These are phyloP conservation scores for Lantana camara DNA, from an alignment of 257 asterid species.

Conservation along the genomic window DNA sequence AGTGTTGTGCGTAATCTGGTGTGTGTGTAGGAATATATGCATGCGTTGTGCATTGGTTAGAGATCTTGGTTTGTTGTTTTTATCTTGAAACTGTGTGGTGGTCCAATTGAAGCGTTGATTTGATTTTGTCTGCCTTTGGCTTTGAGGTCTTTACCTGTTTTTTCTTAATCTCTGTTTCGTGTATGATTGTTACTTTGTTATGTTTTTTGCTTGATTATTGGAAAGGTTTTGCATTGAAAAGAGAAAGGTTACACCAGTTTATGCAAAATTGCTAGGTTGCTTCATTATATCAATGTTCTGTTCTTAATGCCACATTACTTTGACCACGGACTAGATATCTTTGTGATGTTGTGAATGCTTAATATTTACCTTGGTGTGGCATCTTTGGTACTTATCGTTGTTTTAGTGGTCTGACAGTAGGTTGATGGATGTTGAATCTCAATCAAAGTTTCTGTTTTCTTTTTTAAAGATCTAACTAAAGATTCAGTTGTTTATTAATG, in stretches of 20 bases:
- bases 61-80: slow-evolving; percentile 12
- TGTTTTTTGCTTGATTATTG: neutral
- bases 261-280: slow-evolving; percentile 4
- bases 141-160: neutral
- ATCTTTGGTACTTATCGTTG: slow-evolving; percentile 15
- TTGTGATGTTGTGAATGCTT: slow-evolving; percentile 3
- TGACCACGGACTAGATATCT: neutral
- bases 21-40: slow-evolving; percentile 29
- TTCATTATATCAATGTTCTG: slow-evolving; percentile 15
- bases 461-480: neutral
- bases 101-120: neutral
- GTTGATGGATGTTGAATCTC: slow-evolving; percentile 18
- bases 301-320: slow-evolving; percentile 14
- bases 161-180: slow-evolving; percentile 9
- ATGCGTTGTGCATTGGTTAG: slow-evolving; percentile 34
- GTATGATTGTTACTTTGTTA: slow-evolving; percentile 4
- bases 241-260: neutral
- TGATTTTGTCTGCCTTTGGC: slow-evolving; percentile 8
- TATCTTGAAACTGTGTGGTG: slow-evolving; percentile 1
- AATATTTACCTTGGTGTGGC: slow-evolving; percentile 4
- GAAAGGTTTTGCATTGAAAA: slow-evolving; percentile 6
- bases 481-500: slow-evolving; percentile 18
- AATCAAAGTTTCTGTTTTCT: neutral
- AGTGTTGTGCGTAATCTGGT: neutral
- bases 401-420: slow-evolving; percentile 20